These are phyloP conservation scores for Podospora pseudopauciseta DNA, from an alignment of 495 filamentous ascomycete genomes.

Conservation along the genomic window DNA sequence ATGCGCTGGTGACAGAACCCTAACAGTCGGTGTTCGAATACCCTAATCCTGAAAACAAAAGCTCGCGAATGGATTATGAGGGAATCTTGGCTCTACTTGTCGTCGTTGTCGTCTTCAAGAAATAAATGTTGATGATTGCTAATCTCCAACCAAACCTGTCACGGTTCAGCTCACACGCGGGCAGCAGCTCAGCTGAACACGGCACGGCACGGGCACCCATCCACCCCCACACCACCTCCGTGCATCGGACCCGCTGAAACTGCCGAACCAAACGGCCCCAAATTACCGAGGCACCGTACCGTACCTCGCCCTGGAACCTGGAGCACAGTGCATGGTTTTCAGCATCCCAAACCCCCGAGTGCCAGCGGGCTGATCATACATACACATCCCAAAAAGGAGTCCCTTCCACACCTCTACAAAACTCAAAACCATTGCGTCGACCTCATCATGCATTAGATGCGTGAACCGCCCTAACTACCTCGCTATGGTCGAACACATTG, in stretches of 20 bases:
- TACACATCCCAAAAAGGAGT: not conserved
- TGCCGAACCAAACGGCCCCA: not conserved
- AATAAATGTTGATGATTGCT: not conserved
- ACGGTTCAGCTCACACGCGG: not conserved
- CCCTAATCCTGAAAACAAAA: too few species aligned
- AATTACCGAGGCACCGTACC: not conserved
- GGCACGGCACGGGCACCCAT: not conserved
- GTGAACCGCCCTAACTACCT: not conserved
- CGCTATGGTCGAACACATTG: slow-evolving; percentile 11
- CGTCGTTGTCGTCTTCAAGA: not conserved
- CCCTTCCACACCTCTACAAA: not conserved
- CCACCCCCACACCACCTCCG: not conserved
- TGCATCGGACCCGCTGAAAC: not conserved
- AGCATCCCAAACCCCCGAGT: not conserved
- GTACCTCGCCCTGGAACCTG: not conserved
- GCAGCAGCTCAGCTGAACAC: not conserved
- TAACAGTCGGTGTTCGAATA: too few species aligned
- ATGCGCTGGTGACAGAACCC: too few species aligned
- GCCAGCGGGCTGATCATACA: not conserved
- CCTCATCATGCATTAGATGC: slow-evolving; percentile 10
- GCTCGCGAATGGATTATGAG: too few species aligned
- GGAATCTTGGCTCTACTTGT: not conserved
- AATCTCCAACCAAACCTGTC: not conserved
- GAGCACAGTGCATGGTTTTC: slow-evolving; percentile 13
- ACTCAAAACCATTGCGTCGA: slow-evolving; percentile 1